Percentiles rank a stretch among this genome's conserved stretches.
These are phyloP conservation scores for Macadamia integrifolia DNA, from an alignment of 164 flowering plant species.

Conservation along the genomic window DNA sequence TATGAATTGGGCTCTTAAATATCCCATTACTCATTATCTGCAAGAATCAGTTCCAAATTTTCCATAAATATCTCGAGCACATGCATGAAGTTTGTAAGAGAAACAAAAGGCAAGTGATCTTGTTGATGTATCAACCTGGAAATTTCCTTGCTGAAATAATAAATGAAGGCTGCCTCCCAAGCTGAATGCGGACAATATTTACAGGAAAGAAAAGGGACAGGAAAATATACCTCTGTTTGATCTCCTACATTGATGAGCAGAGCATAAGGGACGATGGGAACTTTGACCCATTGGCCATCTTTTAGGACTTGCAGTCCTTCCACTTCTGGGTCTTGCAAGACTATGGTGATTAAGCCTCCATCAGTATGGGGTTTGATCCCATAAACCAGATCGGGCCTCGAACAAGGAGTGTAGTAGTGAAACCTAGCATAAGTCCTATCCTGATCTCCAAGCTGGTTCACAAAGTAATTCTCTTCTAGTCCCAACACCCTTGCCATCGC, in stretches of 20 bases:
- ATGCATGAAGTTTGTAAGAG: background rate
- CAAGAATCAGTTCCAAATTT: background rate
- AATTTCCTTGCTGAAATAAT: background rate
- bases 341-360: slow-evolving; percentile 38
- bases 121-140: background rate
- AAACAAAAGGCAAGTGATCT: background rate
- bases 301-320: slow-evolving; percentile 54
- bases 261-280: slow-evolving; percentile 39
- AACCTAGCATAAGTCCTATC: slow-evolving; percentile 26
- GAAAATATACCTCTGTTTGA: slow-evolving; percentile 25
- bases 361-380: slow-evolving; percentile 57
- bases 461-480: slow-evolving; percentile 37
- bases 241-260: slow-evolving; percentile 43
- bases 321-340: slow-evolving; percentile 50
- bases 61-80: too few relatives aligned
- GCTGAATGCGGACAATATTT: background rate
- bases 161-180: background rate
- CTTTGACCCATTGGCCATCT: slow-evolving; percentile 43
- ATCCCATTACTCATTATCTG: slow-evolving; percentile 41
- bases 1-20: slow-evolving; percentile 31
- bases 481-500: slow-evolving; percentile 37
- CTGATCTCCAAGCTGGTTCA: slow-evolving; percentile 24
- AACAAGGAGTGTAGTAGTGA: slow-evolving; percentile 43
- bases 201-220: background rate
- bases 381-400: slow-evolving; percentile 36